Evolutionary conservation across 2,329 filamentous ascomycete species (phyloP), one percentile per base, ranked within the genome.

Genomic region (Aureobasidium sp.): DNA sequence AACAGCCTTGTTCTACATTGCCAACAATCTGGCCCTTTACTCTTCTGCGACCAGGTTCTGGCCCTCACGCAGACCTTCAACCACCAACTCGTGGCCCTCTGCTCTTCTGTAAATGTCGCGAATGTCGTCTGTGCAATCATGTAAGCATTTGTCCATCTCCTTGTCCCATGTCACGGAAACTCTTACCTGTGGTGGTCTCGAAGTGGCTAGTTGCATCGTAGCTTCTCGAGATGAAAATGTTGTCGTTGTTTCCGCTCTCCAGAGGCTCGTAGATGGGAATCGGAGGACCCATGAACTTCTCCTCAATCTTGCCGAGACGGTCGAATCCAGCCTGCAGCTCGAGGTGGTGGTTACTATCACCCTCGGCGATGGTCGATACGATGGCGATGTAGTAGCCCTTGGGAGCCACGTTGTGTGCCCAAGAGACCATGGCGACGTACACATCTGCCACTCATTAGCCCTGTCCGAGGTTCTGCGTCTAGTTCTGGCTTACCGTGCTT

Each of bases 301-400:
- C 93, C 74, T 97, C 90, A 59, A 96, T 93, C 69, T 83, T 81
- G 62, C 93, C 93, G 25, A 98, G 84, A 61, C 91, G 85, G 66
- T 96, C 90, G 61, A 97, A 84, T 66, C 91, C 93, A 25, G 90
- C 84, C 72, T 93, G 83, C 38, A 98, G 84, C 76, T 98, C 93
- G 55, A 96, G 78, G 72, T 98, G 93, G 74, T 95, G 90, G 79
- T 98, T 97, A 60, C 88, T 84, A 57, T 84, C 76, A 39, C 84
- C 85, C 78, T 98, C 94, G 59, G 93, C 89, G 66, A 98, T 96
- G 56, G 93, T 98, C 42, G 90, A 95, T 60, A 98, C 91, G 57
- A 97, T 98, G 64, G 93, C 93, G 63, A 98, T 89, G 78, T 94
- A 98, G 81, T 96, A 97, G 57, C 91, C 91, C 80, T 95, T 95